Percentiles rank a stretch among this genome's conserved stretches.
Conservation (phyloP, 345 rosid species). For the Salix viminalis region DNA sequence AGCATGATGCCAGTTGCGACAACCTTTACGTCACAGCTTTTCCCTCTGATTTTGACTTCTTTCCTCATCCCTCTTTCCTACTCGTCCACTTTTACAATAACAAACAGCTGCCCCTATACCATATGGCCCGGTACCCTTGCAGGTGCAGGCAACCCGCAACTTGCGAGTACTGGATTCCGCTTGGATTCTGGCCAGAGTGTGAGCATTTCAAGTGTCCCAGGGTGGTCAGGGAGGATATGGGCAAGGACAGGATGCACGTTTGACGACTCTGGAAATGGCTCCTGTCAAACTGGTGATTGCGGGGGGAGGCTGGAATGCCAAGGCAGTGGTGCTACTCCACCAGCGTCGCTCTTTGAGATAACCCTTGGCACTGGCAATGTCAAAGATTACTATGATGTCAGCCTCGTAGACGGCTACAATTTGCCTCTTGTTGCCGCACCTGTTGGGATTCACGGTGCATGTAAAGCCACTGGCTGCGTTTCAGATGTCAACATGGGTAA, state of each 20-base stretch:
- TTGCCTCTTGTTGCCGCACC: conserved; percentile 74
- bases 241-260: conserved; percentile 83
- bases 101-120: conserved; percentile 67
- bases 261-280: conserved; percentile 51
- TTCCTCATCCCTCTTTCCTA: conserved; percentile 32
- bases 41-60: conserved; percentile 30
- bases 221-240: conserved; percentile 95
- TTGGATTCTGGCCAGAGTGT: conserved; percentile 59
- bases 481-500: conserved; percentile 62
- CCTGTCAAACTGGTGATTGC: conserved; percentile 75
- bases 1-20: background rate
- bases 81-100: conserved; percentile 52
- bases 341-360: conserved; percentile 81
- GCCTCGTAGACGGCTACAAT: conserved; percentile 84
- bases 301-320: conserved; percentile 72
- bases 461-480: conserved; percentile 80
- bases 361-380: conserved; percentile 53
- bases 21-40: background rate
- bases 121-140: conserved; percentile 88
- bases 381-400: conserved; percentile 71
- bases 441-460: conserved; percentile 50
- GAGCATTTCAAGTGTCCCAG: conserved; percentile 50
- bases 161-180: conserved; percentile 59
- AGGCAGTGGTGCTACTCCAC: conserved; percentile 74
- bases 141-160: conserved; percentile 73